These are phyloP conservation scores for Euphorbia corollata DNA, from an alignment of 441 rosid genomes.

Conservation along the genomic window DNA sequence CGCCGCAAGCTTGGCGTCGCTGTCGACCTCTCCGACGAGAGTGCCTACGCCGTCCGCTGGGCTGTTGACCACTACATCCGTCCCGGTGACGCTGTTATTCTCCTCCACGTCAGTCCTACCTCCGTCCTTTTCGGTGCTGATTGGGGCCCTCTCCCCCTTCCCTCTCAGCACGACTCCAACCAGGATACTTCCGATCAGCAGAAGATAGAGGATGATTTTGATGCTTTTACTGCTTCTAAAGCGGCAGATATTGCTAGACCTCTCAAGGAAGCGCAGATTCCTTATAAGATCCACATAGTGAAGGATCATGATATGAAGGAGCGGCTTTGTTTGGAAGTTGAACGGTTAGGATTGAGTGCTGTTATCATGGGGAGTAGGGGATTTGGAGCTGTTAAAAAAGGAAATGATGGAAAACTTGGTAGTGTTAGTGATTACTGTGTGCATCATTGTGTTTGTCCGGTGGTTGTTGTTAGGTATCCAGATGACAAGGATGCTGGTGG, in stretches of 20 bases:
- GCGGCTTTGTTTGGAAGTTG: conserved; percentile 77
- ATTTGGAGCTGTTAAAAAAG: conserved; percentile 47
- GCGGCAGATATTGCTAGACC: conserved; percentile 51
- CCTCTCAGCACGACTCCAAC: not conserved
- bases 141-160: conserved; percentile 34
- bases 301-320: conserved; percentile 87
- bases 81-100: conserved; percentile 60
- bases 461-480: conserved; percentile 48
- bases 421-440: conserved; percentile 79
- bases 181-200: conserved; percentile 25
- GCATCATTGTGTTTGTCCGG: conserved; percentile 65
- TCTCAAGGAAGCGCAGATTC: conserved; percentile 31
- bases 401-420: conserved; percentile 53
- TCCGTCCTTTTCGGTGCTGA: conserved; percentile 69
- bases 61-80: conserved; percentile 70
- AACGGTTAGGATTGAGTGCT: conserved; percentile 67
- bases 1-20: conserved; percentile 72
- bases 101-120: conserved; percentile 72
- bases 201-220: conserved; percentile 66
- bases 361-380: conserved; percentile 88
- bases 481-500: conserved; percentile 26
- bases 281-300: conserved; percentile 73
- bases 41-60: conserved; percentile 68
- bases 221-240: conserved; percentile 48
- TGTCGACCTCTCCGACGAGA: conserved; percentile 75